Conservation (phyloP, 1,139 yeast species). For the Arxiozyma slooffiae region DNA sequence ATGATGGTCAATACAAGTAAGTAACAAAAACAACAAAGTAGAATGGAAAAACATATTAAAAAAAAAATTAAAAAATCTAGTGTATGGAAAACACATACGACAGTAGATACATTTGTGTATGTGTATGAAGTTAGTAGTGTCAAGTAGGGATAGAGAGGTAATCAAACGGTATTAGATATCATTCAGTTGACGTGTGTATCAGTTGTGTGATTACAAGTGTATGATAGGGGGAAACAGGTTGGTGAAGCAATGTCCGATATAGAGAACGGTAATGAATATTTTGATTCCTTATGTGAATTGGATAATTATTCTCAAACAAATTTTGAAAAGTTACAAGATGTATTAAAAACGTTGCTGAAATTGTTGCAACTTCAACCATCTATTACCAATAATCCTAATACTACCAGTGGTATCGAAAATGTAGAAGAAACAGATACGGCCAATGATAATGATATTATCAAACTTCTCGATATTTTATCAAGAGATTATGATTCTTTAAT, state of each 20-base stretch:
- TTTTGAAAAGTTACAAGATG: conserved; percentile 12
- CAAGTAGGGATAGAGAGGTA: not conserved
- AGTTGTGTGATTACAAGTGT: not conserved
- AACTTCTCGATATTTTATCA: conserved; percentile 10
- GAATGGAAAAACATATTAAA: not conserved
- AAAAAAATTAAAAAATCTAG: too few species aligned
- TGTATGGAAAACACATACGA: too few species aligned
- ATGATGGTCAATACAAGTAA: too few species aligned
- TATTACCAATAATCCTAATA: not conserved
- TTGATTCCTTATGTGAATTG: conserved; percentile 24
- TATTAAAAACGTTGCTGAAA: conserved; percentile 11
- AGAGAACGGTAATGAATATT: conserved; percentile 11
- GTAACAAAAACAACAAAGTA: not conserved
- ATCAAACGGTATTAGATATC: not conserved
- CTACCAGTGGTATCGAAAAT: not conserved
- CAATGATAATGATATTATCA: conserved; percentile 11
- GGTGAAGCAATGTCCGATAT: conserved; percentile 2
- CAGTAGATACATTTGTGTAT: not conserved
- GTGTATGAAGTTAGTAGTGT: not conserved
- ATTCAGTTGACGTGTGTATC: not conserved
- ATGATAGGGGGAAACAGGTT: not conserved
- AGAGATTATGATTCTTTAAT: conserved; percentile 9
- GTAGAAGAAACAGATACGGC: conserved; percentile 7
- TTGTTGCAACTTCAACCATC: conserved; percentile 5
- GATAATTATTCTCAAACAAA: conserved; percentile 19